phyloP scores from a whole-genome alignment of 2,329 filamentous ascomycete species.

The Fusarium sp. region DNA sequence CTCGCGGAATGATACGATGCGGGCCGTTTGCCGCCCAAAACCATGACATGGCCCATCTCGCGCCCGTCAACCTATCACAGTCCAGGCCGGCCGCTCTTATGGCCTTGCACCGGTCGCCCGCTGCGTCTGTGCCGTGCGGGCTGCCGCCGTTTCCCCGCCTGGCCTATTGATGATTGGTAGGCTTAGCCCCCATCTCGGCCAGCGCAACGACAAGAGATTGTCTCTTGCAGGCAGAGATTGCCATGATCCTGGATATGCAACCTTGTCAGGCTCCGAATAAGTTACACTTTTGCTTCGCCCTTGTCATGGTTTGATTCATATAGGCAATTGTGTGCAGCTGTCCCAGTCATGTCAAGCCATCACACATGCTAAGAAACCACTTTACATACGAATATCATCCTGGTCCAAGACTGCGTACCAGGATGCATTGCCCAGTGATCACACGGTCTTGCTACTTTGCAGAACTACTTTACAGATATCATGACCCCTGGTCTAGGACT shows the following conservation, averaged over 20 bases:
- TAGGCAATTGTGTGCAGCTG: conserved; percentile 15
- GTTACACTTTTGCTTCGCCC: conserved; percentile 3
- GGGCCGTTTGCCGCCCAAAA: conserved; percentile 38
- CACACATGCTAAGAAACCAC: conserved; percentile 22
- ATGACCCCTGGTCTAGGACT: conserved; percentile 16
- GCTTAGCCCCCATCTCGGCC: conserved; percentile 37
- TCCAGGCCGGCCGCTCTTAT: conserved; percentile 22
- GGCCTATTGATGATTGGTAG: conserved; percentile 39
- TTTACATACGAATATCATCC: conserved; percentile 16
- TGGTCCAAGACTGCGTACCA: background rate
- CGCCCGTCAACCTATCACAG: conserved; percentile 39
- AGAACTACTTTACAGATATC: conserved; percentile 3
- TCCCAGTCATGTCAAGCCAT: conserved; percentile 29
- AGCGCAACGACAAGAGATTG: conserved; percentile 38
- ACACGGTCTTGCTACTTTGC: background rate
- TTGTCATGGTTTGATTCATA: conserved; percentile 18
- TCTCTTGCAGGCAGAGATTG: conserved; percentile 34
- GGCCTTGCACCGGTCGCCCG: conserved; percentile 26
- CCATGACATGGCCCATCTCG: conserved; percentile 24
- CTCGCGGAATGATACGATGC: conserved; percentile 37
- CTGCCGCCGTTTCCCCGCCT: conserved; percentile 39
- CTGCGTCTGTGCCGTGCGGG: conserved; percentile 35
- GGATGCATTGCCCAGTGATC: conserved; percentile 8
- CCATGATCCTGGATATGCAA: conserved; percentile 25
- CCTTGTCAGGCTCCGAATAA: conserved; percentile 25